Evolutionary conservation across 805 yeast genomes (phyloP), one percentile per base, ranked within the genome.

Genomic region (Lipomyces lipofer): DNA sequence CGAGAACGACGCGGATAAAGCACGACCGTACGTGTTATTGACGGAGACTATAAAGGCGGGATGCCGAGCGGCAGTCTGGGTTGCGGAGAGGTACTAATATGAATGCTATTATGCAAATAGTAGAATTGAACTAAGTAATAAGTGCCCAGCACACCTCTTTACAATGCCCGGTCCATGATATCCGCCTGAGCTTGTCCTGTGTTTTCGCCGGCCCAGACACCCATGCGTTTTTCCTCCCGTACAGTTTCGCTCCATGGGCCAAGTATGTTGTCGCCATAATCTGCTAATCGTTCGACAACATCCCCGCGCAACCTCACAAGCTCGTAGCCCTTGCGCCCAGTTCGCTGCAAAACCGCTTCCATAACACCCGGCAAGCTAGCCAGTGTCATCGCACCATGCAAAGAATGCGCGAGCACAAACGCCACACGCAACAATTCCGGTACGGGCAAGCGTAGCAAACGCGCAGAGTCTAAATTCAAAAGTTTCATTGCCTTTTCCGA

Each of bases 1-100:
- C 19, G 86, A 87, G 63, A 78, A 94, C 66, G 98, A 92, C 68
- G 91, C 98, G 0, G 88, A 90, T 62, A 82, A 83, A 64, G 99
- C 99, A 1, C 86, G 88, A 47, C 98, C 98, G 1, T 94, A 94
- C 71, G 79, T 86, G 78, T 69, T 92, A 30, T 75, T 94, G 45
- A 92, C 97, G 0, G 98, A 92, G 68, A 81, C 84, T 4, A 90
- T 94, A 62, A 92, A 91, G 69, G 67, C 77, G 47, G 82, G 91
- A 1, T 91, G 97, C 68, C 79, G 80, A 64, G 86, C 80, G n/a
- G 97, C 99, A 6, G 88, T 94, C 48, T 85, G 86, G 85, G 77
- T 90, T 0, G 97, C 97, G 12, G 97, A 92, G 70, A 77, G 95
- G 62, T 71, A 90, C 2, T 92, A 49, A 22, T 2, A 19, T 38